phyloP scores from a whole-genome alignment of 345 rosid genomes.

The Syzygium grande region DNA sequence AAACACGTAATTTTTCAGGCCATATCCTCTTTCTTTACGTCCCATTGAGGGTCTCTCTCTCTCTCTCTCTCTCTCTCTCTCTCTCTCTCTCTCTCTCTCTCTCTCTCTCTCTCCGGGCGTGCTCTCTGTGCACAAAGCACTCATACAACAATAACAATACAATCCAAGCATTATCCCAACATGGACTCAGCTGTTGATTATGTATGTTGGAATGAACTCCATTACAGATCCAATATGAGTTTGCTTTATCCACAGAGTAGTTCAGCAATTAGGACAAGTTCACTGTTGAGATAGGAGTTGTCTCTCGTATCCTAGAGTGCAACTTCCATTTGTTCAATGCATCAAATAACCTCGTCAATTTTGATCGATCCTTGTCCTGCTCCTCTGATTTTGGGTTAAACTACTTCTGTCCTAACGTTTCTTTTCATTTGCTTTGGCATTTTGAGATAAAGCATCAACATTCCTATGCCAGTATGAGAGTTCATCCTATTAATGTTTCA shows the following conservation, averaged over 20 bases:
- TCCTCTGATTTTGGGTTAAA: neutral
- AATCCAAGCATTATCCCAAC: neutral
- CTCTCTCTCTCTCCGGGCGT: neutral
- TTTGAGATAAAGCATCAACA: neutral
- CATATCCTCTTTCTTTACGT: neutral
- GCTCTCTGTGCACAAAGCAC: neutral
- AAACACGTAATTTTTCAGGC: rapidly evolving
- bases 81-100: too few species aligned
- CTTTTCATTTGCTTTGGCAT: neutral
- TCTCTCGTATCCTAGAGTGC: neutral
- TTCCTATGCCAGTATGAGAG: neutral
- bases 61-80: too few species aligned
- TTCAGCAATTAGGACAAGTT: neutral
- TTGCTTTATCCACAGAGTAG: neutral
- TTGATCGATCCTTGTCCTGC: neutral
- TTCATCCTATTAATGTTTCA: neutral
- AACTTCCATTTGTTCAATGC: neutral
- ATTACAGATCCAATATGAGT: neutral
- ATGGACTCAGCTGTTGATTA: neutral
- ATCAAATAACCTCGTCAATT: neutral
- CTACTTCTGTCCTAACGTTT: neutral
- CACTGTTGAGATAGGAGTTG: neutral
- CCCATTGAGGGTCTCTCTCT: neutral
- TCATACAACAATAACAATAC: neutral
- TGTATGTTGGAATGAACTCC: neutral